These are phyloP conservation scores for Boechera retrofracta DNA, from an alignment of 345 rosid genomes.

Conservation along the genomic window DNA sequence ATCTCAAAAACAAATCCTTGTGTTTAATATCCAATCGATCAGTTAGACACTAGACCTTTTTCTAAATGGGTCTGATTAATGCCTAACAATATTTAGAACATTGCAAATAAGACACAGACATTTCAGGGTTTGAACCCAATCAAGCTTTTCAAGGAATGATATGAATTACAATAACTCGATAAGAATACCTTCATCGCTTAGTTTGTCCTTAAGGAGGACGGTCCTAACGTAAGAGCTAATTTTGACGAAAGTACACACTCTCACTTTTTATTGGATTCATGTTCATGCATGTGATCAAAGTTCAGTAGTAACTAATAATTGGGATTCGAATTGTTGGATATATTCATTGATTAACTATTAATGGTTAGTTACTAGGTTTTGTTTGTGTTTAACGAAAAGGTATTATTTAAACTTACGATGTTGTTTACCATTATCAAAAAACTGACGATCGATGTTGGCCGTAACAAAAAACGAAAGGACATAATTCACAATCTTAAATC, in stretches of 20 bases:
- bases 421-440: constrained; percentile 12
- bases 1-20: too few relatives aligned
- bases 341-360: neutral
- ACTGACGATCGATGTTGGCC: neutral
- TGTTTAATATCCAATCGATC: too few relatives aligned
- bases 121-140: too few relatives aligned
- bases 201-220: too few relatives aligned
- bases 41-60: too few relatives aligned
- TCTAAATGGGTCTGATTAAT: too few relatives aligned
- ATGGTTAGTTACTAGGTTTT: constrained; percentile 23
- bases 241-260: constrained; percentile 13
- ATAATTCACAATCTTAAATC: constrained; percentile 15
- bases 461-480: constrained; percentile 27
- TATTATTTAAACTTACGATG: constrained; percentile 24
- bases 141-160: too few relatives aligned
- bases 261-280: constrained; percentile 19
- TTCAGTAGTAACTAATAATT: neutral
- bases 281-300: constrained; percentile 36
- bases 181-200: neutral
- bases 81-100: too few relatives aligned
- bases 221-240: neutral
- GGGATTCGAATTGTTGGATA: constrained; percentile 15
- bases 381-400: constrained; percentile 33
- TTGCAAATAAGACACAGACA: too few relatives aligned
- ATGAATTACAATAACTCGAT: too few relatives aligned